These are phyloP conservation scores for Hymenoscyphus linearis DNA, from an alignment of 2,329 filamentous ascomycete genomes.

Conservation along the genomic window DNA sequence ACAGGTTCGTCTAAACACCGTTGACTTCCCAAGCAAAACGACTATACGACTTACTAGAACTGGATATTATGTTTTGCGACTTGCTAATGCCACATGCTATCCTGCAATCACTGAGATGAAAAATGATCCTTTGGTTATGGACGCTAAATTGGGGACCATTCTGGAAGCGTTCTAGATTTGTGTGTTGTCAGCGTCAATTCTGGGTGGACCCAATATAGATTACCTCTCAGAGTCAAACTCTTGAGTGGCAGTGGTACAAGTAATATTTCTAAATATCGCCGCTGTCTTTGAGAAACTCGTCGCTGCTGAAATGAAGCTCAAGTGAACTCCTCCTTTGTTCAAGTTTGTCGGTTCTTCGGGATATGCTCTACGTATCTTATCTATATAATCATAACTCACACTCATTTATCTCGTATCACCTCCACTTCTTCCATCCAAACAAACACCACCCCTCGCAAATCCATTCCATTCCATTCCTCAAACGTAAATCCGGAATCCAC, in stretches of 20 bases:
- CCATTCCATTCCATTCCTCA: not conserved
- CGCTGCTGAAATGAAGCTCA: not conserved
- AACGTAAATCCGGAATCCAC: not conserved
- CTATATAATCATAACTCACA: too few species aligned
- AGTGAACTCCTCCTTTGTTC: not conserved
- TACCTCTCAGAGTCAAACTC: constrained; percentile 37
- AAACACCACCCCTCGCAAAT: not conserved
- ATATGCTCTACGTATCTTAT: too few species aligned
- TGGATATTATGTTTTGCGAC: constrained; percentile 42
- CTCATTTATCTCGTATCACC: too few species aligned
- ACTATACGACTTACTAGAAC: constrained; percentile 27
- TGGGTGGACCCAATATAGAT: constrained; percentile 19
- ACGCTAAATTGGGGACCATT: constrained; percentile 45
- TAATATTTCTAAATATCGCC: constrained; percentile 33
- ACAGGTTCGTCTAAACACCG: constrained; percentile 24
- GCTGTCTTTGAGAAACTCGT: constrained; percentile 30
- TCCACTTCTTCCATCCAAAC: not conserved
- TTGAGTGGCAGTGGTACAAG: constrained; percentile 35
- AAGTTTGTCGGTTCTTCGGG: too few species aligned
- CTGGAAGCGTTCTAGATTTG: constrained; percentile 50
- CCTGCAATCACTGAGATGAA: constrained; percentile 45
- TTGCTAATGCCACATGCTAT: constrained; percentile 45
- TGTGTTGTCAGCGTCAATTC: constrained; percentile 37
- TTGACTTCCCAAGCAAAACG: constrained; percentile 24
- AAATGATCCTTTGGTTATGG: constrained; percentile 44